Evolutionary conservation across 1,139 yeast species (phyloP), one percentile per base, ranked within the genome.

Genomic region (Hyphopichia pseudoburtonii): DNA sequence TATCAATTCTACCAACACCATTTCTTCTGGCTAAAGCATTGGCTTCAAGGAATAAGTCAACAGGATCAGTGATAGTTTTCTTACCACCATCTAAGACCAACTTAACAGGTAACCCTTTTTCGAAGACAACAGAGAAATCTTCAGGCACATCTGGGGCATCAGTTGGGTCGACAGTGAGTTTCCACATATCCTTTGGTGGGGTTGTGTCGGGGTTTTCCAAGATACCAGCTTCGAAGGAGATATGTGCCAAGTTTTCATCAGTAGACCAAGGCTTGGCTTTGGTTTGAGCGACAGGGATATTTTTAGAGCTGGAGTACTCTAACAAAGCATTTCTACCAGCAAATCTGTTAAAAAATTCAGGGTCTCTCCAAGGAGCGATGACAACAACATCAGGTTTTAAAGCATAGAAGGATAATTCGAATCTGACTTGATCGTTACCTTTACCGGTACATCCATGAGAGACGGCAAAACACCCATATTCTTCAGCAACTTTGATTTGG

Each of bases 151-250:
- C 81, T 56, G 98, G 98, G 39, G 98, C 97, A 59, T 92, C 96
- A 38, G 74, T 64, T 56, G 98, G 97, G 66, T 90, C 98, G 43
- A 86, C 89, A 37, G 96, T 92, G 64, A 92, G 80, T 73, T 92
- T 92, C 98, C 98, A 92, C 98, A 92, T 92, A 66, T 92, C 98
- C 75, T 88, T 90, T 69, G 98, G 98, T 49, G 98, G 98, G 37
- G 98, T 92, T 54, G 92, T 82, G 66, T 92, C 88, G 58, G 98
- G 98, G 71, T 92, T 95, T 72, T 92, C 98, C 60, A 92, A 80
- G 53, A 92, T 92, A 68, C 98, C 98, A 48, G 98, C 98, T 75
- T 92, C 98, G 64, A 86, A 92, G 30, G 97, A 90, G 62, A 92
- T 92, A 70, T 92, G 98, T 32, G 98, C 98, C 80, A 90, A 74